Evolutionary conservation across 2,329 filamentous ascomycete genomes (phyloP), one percentile per base, ranked within the genome.

Genomic region (Pseudogymnoascus sp.): DNA sequence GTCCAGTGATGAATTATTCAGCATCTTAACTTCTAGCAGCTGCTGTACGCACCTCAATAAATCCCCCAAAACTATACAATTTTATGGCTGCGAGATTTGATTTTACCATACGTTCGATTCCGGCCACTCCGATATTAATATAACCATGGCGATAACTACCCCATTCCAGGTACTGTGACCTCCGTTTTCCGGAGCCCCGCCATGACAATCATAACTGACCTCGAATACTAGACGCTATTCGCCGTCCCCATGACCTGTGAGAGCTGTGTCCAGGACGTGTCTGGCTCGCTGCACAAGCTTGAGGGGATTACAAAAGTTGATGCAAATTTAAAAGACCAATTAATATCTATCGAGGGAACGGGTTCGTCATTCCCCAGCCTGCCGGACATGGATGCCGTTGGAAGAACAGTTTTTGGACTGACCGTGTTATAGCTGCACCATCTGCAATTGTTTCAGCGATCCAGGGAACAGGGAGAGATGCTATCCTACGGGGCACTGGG

Each of bases 221-320:
- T 59, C 16, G 37, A 28, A 35, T 47, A 53, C 16, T 47, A 97
- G 89, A 96, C 93, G 65, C 88, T 93, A 67, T 97, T 97, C 76
- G 92, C 93, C 67, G 94, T 97, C 69, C 92, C 92, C 63, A 87
- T 97, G 80, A 91, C 87, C 77, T 97, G 94, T 79, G 88, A 96
- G 70, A 81, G 83, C 72, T 97, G 94, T 79, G 85, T 96, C 75
- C 88, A 92, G 75, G 87, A 91, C 71, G 87, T 99, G 74, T 91
- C 91, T 71, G 83, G 84, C 67, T 87, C 91, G 59, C 79, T 97
- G 60, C 84, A 88, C 75, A 86, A 88, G 72, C 78, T 97, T 47
- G 81, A 85, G 71, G 92, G 92, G 44, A 90, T 97, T 73, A 84
- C 82, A 70, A 92, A 91, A 70, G 87, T 97, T 62, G 84, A 93